Base-by-base conservation (phyloP, 345 rosid genomes). In the Angophora floribunda region DNA sequence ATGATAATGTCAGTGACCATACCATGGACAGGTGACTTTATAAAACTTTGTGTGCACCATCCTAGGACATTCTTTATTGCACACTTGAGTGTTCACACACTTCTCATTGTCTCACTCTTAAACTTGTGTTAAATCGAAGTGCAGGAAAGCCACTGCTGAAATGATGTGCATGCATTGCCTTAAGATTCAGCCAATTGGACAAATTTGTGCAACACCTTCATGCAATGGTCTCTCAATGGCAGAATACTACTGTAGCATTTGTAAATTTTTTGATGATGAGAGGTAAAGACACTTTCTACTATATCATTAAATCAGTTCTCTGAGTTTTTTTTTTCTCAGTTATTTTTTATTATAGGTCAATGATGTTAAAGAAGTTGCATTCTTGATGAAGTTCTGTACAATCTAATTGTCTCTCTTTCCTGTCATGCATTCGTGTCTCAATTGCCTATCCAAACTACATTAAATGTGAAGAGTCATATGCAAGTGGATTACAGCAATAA, bases 261-360 rank as follows among this genome's bases (percentile, higher is more conserved):
- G 99, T 95, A 96, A 96, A 89, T 96, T 96, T 91, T 96, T 96
- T 85, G 99, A 97, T 90, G 98, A 96, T 91, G 99, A 97, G 91
- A 96, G 98, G 99, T 95, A 87, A 0, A 1, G 24, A 44, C 10
- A 45, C 51, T 45, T 44, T 52, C 49, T 75, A 75, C 7, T 7
- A 36, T 9, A 19, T 63, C 13, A 63, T 75, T 41, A 36, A 36
- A 75, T 75, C 6, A 10, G 41, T 75, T 9, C 28, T 75, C 84
- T 41, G 14, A 19, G 84, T 41, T 5, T 41, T 17, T 75, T 70
- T 17, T 67, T 75, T 67, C 47, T 70, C 49, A 19, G 47, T 70
- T 32, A 16, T 44, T 9, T 75, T 10, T 44, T 75, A 70, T 75
- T 75, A 75, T 1, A 19, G 49, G 28, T 75, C 26, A 75, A 21